phyloP scores from a whole-genome alignment of 164 flowering plant genomes.

The Chloranthus sessilifolius region DNA sequence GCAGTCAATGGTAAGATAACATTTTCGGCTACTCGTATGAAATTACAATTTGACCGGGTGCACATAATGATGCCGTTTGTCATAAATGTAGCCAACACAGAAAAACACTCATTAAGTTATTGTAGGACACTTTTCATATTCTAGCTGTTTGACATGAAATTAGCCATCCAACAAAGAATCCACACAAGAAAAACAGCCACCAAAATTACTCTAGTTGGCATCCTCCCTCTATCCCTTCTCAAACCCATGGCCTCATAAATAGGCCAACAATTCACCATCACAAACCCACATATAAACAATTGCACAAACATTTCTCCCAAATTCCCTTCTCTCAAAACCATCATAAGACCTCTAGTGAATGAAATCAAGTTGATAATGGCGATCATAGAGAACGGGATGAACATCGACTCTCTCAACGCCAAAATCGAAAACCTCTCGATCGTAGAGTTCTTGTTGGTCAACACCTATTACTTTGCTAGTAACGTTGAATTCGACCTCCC shows the following conservation, averaged over 20 bases:
- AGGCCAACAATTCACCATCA: conserved; percentile 46
- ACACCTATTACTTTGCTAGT: conserved; percentile 53
- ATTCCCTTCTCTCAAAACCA: conserved; percentile 8
- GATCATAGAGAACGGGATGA: conserved; percentile 39
- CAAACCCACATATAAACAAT: conserved; percentile 41
- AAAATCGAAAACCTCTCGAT: conserved; percentile 55
- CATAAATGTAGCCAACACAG: no score
- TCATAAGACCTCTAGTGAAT: conserved; percentile 18
- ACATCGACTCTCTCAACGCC: conserved; percentile 57
- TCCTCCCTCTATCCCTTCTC: conserved; percentile 48
- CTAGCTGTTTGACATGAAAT: no score
- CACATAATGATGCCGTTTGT: no score
- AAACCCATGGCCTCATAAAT: conserved; percentile 58
- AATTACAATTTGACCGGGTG: no score
- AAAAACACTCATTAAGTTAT: no score
- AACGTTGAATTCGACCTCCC: conserved; percentile 48
- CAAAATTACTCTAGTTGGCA: conserved; percentile 23
- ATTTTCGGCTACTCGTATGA: no score
- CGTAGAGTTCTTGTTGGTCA: conserved; percentile 46
- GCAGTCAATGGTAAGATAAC: no score
- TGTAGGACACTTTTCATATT: no score
- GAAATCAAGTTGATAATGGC: conserved; percentile 49
- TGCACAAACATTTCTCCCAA: conserved; percentile 25
- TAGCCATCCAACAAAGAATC: conserved; percentile 8
- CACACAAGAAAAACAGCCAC: conserved; percentile 21